Percentiles rank a stretch among this genome's conserved stretches.
phyloP scores from a whole-genome alignment of 2,329 filamentous ascomycete genomes.

The Colletotrichum sp. region DNA sequence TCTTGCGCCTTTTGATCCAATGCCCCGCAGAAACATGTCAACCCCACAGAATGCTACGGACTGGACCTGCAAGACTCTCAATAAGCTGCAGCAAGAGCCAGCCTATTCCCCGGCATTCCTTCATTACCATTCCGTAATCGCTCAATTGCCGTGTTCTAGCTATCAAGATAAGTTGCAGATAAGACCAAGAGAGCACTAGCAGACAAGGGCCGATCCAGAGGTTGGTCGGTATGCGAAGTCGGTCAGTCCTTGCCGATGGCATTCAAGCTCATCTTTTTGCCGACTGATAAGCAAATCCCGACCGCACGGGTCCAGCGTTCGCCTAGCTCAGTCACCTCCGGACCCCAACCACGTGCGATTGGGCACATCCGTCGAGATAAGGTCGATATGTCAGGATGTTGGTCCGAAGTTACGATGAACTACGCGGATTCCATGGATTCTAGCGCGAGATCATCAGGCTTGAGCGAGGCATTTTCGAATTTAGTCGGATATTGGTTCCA shows the following conservation, averaged over 20 bases:
- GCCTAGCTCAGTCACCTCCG: not conserved
- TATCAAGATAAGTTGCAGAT: conserved; percentile 4
- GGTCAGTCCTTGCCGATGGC: not conserved
- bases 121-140: not conserved
- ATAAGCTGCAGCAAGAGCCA: not conserved
- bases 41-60: conserved; percentile 1
- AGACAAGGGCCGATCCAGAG: not conserved
- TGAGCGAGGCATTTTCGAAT: not conserved
- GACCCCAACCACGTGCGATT: not conserved
- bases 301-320: not conserved
- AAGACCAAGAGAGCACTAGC: not conserved
- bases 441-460: not conserved
- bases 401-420: not conserved
- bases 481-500: not conserved
- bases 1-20: not conserved
- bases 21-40: conserved; percentile 3
- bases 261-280: not conserved
- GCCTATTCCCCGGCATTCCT: not conserved
- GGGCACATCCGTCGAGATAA: not conserved
- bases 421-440: not conserved
- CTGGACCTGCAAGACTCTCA: not conserved
- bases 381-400: not conserved
- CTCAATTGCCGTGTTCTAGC: not conserved
- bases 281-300: conserved; percentile 12
- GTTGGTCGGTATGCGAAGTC: not conserved